Conservation (phyloP, 352 stramenopile genomes). For the Aphanomyces euteiches region DNA sequence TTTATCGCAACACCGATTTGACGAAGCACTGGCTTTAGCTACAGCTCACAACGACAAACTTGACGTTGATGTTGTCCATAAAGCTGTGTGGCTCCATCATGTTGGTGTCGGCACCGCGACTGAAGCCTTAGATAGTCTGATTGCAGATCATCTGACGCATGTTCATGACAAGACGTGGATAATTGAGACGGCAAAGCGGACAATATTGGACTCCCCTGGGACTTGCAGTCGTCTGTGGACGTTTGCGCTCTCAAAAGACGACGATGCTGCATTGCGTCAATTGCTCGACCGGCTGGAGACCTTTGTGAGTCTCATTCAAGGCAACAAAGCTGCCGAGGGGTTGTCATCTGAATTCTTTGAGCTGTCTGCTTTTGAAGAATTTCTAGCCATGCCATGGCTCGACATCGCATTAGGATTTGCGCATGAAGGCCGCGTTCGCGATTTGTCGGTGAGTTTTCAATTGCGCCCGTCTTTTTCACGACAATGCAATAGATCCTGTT, state of each 20-base stretch:
- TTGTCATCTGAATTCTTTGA: slow-evolving; percentile 13
- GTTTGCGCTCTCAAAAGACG: slow-evolving; percentile 9
- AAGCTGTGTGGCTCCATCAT: slow-evolving; percentile 6
- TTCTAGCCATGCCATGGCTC: neutral
- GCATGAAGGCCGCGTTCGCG: neutral
- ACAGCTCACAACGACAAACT: neutral
- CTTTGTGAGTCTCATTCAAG: slow-evolving; percentile 9
- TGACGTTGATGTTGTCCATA: slow-evolving; percentile 21
- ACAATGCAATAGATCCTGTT: slow-evolving; percentile 1
- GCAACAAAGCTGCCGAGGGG: neutral
- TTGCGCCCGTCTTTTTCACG: neutral
- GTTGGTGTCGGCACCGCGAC: neutral
- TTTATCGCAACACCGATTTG: neutral
- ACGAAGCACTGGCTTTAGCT: slow-evolving; percentile 18
- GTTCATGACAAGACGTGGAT: slow-evolving; percentile 8
- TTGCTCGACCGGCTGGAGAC: slow-evolving; percentile 23
- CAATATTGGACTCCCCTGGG: neutral
- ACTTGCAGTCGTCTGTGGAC: slow-evolving; percentile 12
- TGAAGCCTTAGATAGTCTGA: neutral
- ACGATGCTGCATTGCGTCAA: neutral
- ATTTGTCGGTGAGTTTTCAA: neutral
- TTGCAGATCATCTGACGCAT: neutral
- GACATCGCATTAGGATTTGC: slow-evolving; percentile 13
- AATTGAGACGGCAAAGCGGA: neutral
- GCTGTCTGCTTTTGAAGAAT: neutral